These are phyloP conservation scores for Trichoderma aggressivum DNA, from an alignment of 2,329 filamentous ascomycete species.

Conservation along the genomic window DNA sequence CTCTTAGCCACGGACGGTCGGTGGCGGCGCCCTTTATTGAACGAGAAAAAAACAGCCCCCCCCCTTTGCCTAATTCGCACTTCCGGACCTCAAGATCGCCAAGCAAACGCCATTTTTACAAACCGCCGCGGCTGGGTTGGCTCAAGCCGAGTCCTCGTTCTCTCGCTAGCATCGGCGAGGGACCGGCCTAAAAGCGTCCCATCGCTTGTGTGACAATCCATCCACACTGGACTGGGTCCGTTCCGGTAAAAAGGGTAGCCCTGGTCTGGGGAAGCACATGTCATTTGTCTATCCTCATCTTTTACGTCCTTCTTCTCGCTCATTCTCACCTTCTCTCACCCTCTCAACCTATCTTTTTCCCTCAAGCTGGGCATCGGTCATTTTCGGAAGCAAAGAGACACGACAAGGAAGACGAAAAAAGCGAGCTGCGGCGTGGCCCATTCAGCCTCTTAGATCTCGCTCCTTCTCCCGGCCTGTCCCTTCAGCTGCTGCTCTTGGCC, in stretches of 20 bases:
- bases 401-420: not conserved
- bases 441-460: not conserved
- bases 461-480: not conserved
- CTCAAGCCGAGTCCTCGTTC: not conserved
- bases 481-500: not conserved
- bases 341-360: conserved; percentile 2
- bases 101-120: conserved; percentile 15
- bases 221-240: conserved; percentile 15
- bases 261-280: conserved; percentile 21
- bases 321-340: conserved; percentile 15
- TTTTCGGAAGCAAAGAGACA: conserved; percentile 8
- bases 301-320: conserved; percentile 14
- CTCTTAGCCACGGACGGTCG: not conserved
- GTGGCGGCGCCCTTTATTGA: conserved; percentile 7
- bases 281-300: conserved; percentile 16
- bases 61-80: not conserved
- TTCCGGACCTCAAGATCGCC: conserved; percentile 9
- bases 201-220: conserved; percentile 10
- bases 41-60: not conserved
- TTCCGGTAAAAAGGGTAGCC: conserved; percentile 18
- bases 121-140: conserved; percentile 9
- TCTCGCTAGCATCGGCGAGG: conserved; percentile 13
- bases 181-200: conserved; percentile 11
- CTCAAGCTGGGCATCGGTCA: not conserved
- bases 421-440: not conserved